A percentile compares a stretch with the other conserved stretches of the same genome.
These are phyloP conservation scores for Vitrella brassicaformis DNA, from an alignment of 73 alveolate genomes.

Conservation along the genomic window DNA sequence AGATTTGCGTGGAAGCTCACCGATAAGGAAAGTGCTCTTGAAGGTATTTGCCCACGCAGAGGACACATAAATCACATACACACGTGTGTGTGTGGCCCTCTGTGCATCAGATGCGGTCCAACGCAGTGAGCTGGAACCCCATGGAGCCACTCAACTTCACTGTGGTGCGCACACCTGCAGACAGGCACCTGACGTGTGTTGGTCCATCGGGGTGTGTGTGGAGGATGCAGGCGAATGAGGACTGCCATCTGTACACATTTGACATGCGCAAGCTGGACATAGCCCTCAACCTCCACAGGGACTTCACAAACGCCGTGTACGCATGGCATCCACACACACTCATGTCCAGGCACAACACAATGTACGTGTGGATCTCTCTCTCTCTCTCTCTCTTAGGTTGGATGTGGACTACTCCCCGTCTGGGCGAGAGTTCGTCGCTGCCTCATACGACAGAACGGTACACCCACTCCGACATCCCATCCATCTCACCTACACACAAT, in stretches of 20 bases:
- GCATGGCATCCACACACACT: no score
- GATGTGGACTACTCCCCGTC: conserved; percentile 84
- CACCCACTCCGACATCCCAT: no score
- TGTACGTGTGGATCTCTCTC: no score
- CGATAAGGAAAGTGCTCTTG: conserved; percentile 69
- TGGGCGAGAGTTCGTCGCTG: conserved; percentile 94
- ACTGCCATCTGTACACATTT: conserved; percentile 85
- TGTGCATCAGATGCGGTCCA: conserved; percentile 77
- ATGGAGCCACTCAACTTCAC: conserved; percentile 89
- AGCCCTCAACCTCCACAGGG: conserved; percentile 87
- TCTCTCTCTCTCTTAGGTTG: conserved; percentile 28
- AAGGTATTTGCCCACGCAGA: no score
- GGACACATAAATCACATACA: no score
- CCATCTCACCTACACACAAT: no score
- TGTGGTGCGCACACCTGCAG: no score
- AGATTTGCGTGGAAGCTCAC: conserved; percentile 82
- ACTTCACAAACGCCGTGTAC: conserved; percentile 81
- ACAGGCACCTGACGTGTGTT: no score
- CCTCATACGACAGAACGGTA: conserved; percentile 87
- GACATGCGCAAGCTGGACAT: conserved; percentile 87
- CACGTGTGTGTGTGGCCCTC: no score
- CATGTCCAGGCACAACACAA: no score
- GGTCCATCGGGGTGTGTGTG: no score
- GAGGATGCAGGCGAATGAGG: conserved; percentile 98
- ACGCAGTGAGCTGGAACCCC: conserved; percentile 91